Conservation (phyloP, 2,329 filamentous ascomycete genomes). For the Fusarium temperatum region DNA sequence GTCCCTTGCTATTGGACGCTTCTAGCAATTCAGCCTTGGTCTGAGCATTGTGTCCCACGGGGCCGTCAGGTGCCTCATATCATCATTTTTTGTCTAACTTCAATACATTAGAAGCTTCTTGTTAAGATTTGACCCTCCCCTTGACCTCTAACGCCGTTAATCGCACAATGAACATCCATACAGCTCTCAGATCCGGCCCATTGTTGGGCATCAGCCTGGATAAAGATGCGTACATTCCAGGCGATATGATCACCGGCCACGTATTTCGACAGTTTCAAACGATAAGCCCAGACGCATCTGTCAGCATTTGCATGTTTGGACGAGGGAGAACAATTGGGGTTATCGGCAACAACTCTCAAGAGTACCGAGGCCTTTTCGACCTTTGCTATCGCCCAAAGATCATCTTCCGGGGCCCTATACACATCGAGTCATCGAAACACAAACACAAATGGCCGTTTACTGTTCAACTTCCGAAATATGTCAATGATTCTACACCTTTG, state of each 20-base stretch:
- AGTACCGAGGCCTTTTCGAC: constrained; percentile 6
- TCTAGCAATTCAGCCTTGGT: neutral
- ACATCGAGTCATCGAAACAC: constrained; percentile 26
- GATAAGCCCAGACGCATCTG: constrained; percentile 28
- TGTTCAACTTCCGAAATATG: constrained; percentile 38
- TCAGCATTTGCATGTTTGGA: constrained; percentile 40
- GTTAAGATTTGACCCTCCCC: rapidly evolving
- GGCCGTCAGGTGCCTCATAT: neutral
- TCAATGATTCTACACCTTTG: neutral
- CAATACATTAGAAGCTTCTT: neutral
- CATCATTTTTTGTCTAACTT: no score
- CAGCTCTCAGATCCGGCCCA: neutral
- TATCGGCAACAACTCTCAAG: constrained; percentile 22
- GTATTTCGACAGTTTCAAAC: constrained; percentile 33
- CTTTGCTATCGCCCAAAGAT: neutral
- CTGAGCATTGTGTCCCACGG: neutral
- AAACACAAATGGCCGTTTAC: constrained; percentile 42
- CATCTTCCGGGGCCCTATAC: constrained; percentile 38
- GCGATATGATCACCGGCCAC: constrained; percentile 42
- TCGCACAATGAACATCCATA: neutral
- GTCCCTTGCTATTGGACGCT: neutral
- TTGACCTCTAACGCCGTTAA: rapidly evolving
- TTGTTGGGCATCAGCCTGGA: constrained; percentile 21
- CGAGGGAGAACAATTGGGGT: constrained; percentile 38
- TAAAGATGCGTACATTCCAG: constrained; percentile 17